Evolutionary conservation across 495 filamentous ascomycete genomes (phyloP).

Genomic region (Aspergillus wentii): DNA sequence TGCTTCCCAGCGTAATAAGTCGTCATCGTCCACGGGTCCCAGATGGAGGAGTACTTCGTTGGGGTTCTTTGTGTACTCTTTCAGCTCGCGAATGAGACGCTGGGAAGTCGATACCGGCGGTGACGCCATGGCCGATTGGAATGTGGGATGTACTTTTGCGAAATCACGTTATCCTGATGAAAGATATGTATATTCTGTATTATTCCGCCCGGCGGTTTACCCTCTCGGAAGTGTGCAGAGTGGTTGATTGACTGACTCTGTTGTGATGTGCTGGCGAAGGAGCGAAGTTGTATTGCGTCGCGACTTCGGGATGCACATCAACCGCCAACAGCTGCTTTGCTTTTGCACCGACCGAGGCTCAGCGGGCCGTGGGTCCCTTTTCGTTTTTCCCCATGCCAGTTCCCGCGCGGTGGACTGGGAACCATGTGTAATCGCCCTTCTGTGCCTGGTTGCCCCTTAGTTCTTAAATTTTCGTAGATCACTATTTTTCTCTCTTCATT

Average conservation of each 20-base stretch:
- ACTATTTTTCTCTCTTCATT: too few relatives aligned
- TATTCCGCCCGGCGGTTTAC: too few relatives aligned
- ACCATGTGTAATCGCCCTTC: conserved; percentile 16
- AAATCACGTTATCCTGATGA: too few relatives aligned
- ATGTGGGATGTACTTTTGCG: too few relatives aligned
- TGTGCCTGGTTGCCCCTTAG: too few relatives aligned
- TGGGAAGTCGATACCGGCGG: conserved; percentile 45
- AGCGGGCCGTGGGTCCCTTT: conserved; percentile 8
- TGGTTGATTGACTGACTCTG: too few relatives aligned
- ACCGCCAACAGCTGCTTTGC: too few relatives aligned
- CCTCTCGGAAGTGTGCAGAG: too few relatives aligned
- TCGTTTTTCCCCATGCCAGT: conserved; percentile 9
- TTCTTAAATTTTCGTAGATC: conserved; percentile 12
- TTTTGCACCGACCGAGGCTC: conserved; percentile 19
- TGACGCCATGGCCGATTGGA: conserved; percentile 20
- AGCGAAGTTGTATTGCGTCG: too few relatives aligned
- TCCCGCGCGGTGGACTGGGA: conserved; percentile 10
- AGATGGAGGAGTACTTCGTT: conserved; percentile 56
- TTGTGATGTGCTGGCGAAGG: too few relatives aligned
- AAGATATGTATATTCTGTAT: too few relatives aligned
- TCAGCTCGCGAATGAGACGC: conserved; percentile 62
- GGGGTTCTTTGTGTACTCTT: conserved; percentile 50
- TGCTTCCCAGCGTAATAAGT: conserved; percentile 73
- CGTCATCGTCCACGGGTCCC: conserved; percentile 61
- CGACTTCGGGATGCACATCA: too few relatives aligned